Evolutionary conservation across 73 alveolate species (phyloP).

Genomic region (Uronychia binucleata): DNA sequence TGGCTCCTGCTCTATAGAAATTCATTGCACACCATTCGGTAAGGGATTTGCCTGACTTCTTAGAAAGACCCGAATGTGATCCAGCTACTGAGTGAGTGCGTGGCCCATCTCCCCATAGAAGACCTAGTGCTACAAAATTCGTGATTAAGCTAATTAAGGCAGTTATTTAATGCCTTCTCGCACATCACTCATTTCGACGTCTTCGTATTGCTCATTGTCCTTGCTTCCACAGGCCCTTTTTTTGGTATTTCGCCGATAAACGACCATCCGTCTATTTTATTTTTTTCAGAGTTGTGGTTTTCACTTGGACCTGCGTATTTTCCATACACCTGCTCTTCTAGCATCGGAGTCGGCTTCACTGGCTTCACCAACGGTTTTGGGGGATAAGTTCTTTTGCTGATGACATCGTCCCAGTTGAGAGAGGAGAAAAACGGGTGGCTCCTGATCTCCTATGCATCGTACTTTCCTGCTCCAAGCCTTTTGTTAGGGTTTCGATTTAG

Average conservation of each 20-base stretch:
- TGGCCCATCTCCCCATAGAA: slow-evolving; percentile 45
- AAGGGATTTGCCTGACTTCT: too few relatives aligned
- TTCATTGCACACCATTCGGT: slow-evolving; percentile 16
- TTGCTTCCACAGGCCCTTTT: neutral
- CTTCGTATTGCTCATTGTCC: too few relatives aligned
- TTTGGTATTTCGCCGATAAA: neutral
- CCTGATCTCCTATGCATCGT: slow-evolving; percentile 90
- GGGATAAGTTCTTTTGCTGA: slow-evolving; percentile 56
- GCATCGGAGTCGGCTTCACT: slow-evolving; percentile 4
- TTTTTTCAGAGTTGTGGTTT: slow-evolving; percentile 16
- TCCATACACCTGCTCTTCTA: slow-evolving; percentile 23
- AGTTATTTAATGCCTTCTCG: neutral
- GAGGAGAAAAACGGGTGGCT: slow-evolving; percentile 82
- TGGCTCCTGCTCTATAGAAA: slow-evolving; percentile 26
- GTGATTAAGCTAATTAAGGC: neutral
- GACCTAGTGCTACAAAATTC: slow-evolving; percentile 3
- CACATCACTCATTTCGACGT: too few relatives aligned
- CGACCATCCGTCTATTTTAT: slow-evolving; percentile 37
- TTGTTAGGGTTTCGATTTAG: slow-evolving; percentile 92
- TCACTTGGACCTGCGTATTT: slow-evolving; percentile 18
- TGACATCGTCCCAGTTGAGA: slow-evolving; percentile 84
- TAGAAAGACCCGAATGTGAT: slow-evolving; percentile 17
- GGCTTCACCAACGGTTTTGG: slow-evolving; percentile 59
- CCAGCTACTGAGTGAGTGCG: slow-evolving; percentile 36
- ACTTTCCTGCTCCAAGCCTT: slow-evolving; percentile 94